phyloP scores from a whole-genome alignment of 2,329 filamentous ascomycete genomes.

The Fusarium tanahbumbuense region DNA sequence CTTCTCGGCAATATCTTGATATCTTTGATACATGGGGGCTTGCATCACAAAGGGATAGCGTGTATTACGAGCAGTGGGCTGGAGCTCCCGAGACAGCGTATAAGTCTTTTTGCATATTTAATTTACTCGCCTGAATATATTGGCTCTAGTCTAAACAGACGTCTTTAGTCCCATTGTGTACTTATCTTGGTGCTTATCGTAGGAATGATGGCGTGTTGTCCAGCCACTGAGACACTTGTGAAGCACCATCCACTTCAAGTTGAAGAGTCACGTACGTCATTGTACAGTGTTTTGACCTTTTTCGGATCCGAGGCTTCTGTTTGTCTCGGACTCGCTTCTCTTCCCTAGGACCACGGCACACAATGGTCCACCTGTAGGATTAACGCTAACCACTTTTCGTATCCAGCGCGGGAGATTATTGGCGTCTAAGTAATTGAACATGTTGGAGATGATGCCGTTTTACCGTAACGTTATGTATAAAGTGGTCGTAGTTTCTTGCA shows the following conservation, averaged over 20 bases:
- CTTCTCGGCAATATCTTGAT: constrained; percentile 24
- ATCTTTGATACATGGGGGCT: constrained; percentile 38
- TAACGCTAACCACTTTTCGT: constrained; percentile 41
- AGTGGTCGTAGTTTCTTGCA: not conserved
- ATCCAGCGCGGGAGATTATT: constrained; percentile 16
- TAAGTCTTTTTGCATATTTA: constrained; percentile 41
- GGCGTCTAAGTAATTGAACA: not conserved
- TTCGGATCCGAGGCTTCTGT: not conserved
- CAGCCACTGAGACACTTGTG: not conserved
- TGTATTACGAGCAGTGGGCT: constrained; percentile 45
- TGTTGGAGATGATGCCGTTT: not conserved
- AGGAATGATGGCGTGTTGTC: constrained; percentile 11
- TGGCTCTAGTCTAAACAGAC: not conserved
- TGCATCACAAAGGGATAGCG: constrained; percentile 38
- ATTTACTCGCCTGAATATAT: constrained; percentile 36
- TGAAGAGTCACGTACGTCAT: constrained; percentile 15
- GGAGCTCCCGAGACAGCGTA: constrained; percentile 32
- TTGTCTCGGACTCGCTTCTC: constrained; percentile 31
- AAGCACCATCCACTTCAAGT: not conserved
- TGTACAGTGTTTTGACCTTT: not conserved
- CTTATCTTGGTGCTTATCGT: not conserved
- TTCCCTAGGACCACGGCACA: not conserved
- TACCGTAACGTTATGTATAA: not conserved
- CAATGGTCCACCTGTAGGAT: not conserved
- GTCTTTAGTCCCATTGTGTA: not conserved